These are phyloP conservation scores for Metarhizium rileyi DNA, from an alignment of 2,329 filamentous ascomycete genomes.

Conservation along the genomic window DNA sequence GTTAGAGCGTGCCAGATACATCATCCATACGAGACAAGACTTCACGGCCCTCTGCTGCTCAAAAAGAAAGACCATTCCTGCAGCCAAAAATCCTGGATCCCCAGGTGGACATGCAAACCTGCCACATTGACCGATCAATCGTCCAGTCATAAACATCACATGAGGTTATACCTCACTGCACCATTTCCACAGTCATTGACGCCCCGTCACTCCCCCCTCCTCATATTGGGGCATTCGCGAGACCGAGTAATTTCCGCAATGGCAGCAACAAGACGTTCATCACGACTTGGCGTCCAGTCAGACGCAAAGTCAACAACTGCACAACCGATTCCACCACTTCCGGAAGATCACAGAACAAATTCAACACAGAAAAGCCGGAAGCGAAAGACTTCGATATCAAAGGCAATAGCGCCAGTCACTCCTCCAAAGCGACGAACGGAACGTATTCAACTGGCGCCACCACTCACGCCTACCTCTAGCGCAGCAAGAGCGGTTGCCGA, in stretches of 20 bases:
- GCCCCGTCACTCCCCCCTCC: background rate
- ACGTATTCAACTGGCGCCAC: constrained; percentile 19
- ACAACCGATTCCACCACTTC: constrained; percentile 12
- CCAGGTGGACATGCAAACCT: background rate
- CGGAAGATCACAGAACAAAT: background rate
- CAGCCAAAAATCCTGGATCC: background rate
- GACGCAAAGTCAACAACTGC: constrained; percentile 9
- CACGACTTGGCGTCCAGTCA: constrained; percentile 28
- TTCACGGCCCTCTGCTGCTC: background rate
- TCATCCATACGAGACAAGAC: background rate
- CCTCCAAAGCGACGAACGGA: constrained; percentile 22
- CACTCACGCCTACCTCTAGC: constrained; percentile 38
- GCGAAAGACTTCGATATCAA: constrained; percentile 20
- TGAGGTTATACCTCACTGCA: background rate
- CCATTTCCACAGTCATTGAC: background rate
- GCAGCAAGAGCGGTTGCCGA: constrained; percentile 30
- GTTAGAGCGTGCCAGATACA: background rate
- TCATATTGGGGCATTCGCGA: background rate
- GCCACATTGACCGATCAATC: background rate
- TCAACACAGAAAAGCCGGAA: constrained; percentile 19
- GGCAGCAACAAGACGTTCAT: constrained; percentile 28
- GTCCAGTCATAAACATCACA: background rate
- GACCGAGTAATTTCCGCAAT: constrained; percentile 10
- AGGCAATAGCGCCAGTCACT: constrained; percentile 19
- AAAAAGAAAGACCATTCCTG: background rate